A percentile compares a stretch with the other conserved stretches of the same genome.
Conservation (phyloP, 2,329 filamentous ascomycete genomes). For the Capronia americana region DNA sequence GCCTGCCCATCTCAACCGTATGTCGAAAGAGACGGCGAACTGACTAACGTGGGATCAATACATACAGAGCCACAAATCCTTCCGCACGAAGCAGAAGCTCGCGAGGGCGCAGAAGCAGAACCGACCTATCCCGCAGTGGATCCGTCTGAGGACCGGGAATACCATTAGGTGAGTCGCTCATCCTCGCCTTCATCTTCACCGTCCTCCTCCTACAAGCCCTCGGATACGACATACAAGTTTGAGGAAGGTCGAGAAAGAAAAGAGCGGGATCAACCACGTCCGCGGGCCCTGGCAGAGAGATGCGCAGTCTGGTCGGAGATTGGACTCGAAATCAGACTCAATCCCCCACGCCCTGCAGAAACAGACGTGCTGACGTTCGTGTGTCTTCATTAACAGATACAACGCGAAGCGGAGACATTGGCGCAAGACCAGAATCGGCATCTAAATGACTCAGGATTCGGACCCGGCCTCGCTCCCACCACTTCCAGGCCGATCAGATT, state of each 20-base stretch:
- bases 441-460: slow-evolving; percentile 70
- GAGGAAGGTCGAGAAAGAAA: not conserved
- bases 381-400: slow-evolving; percentile 69
- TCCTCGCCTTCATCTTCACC: slow-evolving; percentile 37
- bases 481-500: not conserved
- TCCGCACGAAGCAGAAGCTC: slow-evolving; percentile 99
- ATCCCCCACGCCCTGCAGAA: not conserved
- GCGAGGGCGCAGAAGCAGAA: slow-evolving; percentile 99
- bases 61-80: slow-evolving; percentile 78
- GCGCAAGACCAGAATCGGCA: slow-evolving; percentile 99
- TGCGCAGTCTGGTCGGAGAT: not conserved
- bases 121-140: slow-evolving; percentile 99
- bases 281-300: not conserved
- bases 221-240: not conserved
- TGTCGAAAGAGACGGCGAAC: not conserved
- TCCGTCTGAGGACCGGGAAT: slow-evolving; percentile 96
- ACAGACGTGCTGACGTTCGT: not conserved
- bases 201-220: not conserved
- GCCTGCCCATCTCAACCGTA: no score
- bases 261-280: not conserved
- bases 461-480: not conserved
- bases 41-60: not conserved
- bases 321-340: not conserved
- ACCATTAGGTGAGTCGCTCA: slow-evolving; percentile 85
- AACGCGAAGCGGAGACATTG: slow-evolving; percentile 99